Evolutionary conservation across 768 basidiomycete genomes (phyloP).

Genomic region (Tricholoma sp.): DNA sequence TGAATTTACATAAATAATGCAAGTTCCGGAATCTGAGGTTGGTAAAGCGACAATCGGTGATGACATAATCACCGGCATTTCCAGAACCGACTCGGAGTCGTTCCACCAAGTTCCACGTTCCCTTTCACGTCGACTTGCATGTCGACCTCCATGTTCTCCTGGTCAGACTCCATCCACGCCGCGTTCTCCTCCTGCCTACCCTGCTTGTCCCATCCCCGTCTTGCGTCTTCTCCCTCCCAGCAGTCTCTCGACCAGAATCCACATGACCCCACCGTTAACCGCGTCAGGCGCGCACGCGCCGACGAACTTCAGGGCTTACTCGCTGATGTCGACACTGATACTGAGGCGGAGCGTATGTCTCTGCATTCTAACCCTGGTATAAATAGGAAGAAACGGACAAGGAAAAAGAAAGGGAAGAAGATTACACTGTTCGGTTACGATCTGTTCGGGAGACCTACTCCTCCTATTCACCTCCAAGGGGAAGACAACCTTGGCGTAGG

Average conservation of each 20-base stretch:
- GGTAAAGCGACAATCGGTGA: too few species aligned
- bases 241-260: slow-evolving; percentile 17
- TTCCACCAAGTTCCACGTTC: too few species aligned
- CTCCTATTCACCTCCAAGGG: slow-evolving; percentile 55
- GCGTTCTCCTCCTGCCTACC: slow-evolving; percentile 56
- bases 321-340: slow-evolving; percentile 29
- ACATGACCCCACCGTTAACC: slow-evolving; percentile 24
- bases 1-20: too few species aligned
- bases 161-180: slow-evolving; percentile 56
- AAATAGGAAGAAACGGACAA: slow-evolving; percentile 19
- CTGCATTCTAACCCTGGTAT: slow-evolving; percentile 54
- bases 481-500: slow-evolving; percentile 6
- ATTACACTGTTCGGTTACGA: slow-evolving; percentile 64
- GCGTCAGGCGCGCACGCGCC: slow-evolving; percentile 31
- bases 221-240: slow-evolving; percentile 12
- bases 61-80: too few species aligned
- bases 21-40: too few species aligned
- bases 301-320: slow-evolving; percentile 36
- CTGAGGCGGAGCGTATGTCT: slow-evolving; percentile 60
- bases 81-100: too few species aligned
- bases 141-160: slow-evolving; percentile 52
- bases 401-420: slow-evolving; percentile 24
- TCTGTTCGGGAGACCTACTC: slow-evolving; percentile 51
- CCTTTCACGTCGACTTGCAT: too few species aligned
- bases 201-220: slow-evolving; percentile 35